Evolutionary conservation across 176 grass and related monocot genomes (phyloP).

Genomic region (Cocos nucifera): DNA sequence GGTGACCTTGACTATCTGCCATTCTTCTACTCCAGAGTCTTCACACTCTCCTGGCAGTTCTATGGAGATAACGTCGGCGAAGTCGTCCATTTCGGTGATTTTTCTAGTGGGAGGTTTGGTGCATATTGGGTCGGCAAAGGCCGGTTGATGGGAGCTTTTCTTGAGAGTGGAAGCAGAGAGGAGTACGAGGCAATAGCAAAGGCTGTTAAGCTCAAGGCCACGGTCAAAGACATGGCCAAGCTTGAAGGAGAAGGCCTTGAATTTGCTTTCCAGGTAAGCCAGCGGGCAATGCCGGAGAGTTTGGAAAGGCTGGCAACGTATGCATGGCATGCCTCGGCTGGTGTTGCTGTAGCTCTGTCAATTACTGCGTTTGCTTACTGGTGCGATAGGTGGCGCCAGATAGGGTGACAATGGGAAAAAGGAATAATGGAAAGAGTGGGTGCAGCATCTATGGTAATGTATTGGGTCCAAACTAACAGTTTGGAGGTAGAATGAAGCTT

Average conservation of each 20-base stretch:
- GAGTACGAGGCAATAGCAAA: constrained; percentile 61
- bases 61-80: constrained; percentile 84
- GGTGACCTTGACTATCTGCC: constrained; percentile 73
- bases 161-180: constrained; percentile 70
- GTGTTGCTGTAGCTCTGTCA: constrained; percentile 37
- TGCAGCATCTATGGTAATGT: too few species aligned
- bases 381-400: constrained; percentile 51
- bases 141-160: constrained; percentile 54
- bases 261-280: constrained; percentile 60
- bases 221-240: constrained; percentile 39
- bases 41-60: constrained; percentile 89
- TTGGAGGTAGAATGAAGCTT: too few species aligned
- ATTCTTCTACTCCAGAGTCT: constrained; percentile 97
- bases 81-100: constrained; percentile 67
- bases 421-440: too few species aligned
- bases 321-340: constrained; percentile 49
- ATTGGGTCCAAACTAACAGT: too few species aligned
- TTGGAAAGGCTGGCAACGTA: constrained; percentile 20
- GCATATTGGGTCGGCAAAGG: constrained; percentile 69
- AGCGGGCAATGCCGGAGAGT: constrained; percentile 30
- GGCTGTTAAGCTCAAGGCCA: constrained; percentile 31
- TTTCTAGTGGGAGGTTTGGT: constrained; percentile 50
- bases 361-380: constrained; percentile 68
- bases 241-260: constrained; percentile 51
- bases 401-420: constrained; percentile 28